Conservation (phyloP, 352 stramenopile species). For the Globisporangium irregulare region DNA sequence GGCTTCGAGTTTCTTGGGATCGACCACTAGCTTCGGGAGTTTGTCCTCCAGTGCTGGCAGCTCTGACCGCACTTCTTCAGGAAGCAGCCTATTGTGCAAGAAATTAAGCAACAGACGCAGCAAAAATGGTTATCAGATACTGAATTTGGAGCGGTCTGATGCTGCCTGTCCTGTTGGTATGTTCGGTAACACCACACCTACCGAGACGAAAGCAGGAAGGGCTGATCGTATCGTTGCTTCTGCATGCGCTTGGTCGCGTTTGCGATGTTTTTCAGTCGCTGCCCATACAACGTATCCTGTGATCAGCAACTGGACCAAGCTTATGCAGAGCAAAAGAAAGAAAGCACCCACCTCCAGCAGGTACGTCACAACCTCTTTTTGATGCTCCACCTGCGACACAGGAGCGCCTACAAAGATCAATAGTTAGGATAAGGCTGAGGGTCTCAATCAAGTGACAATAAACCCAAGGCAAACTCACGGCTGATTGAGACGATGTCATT, state of each 20-base stretch:
- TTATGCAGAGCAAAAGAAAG: conserved; percentile 11
- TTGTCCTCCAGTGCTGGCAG: conserved; percentile 52
- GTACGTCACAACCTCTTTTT: conserved; percentile 73
- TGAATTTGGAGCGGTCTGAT: background rate
- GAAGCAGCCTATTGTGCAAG: conserved; percentile 39
- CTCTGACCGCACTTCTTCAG: conserved; percentile 50
- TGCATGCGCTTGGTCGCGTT: conserved; percentile 69
- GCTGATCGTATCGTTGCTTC: conserved; percentile 61
- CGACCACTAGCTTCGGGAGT: conserved; percentile 20
- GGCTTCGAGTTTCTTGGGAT: conserved; percentile 14
- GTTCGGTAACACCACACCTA: conserved; percentile 9
- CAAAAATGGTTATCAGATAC: background rate
- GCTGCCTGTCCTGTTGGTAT: background rate
- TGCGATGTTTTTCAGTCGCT: conserved; percentile 68
- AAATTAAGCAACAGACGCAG: background rate
- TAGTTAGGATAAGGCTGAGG: background rate
- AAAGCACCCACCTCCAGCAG: conserved; percentile 44
- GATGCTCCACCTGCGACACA: conserved; percentile 35
- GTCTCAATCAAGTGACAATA: background rate
- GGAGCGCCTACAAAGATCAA: conserved; percentile 17
- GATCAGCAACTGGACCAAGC: background rate
- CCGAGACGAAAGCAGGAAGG: conserved; percentile 66
- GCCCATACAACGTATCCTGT: background rate
- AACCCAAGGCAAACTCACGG: conserved; percentile 11
- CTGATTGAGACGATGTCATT: conserved; percentile 28